Conservation (phyloP, 805 yeast genomes). For the Sugiyamaella marilandica region DNA sequence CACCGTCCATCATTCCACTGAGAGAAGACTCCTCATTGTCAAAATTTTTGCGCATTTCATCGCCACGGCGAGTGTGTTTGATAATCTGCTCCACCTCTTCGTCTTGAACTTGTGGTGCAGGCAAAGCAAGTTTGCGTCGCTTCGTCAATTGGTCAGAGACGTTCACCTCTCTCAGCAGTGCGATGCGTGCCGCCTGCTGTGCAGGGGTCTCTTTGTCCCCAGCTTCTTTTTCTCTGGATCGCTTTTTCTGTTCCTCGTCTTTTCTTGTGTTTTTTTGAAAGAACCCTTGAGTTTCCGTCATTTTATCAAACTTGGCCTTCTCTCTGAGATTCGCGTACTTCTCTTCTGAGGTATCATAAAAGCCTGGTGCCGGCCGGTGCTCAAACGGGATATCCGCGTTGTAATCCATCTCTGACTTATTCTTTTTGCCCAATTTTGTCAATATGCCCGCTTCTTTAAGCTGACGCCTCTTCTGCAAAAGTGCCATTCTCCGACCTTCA, state of each 20-base stretch:
- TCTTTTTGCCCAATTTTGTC: slow-evolving; percentile 38
- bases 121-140: slow-evolving; percentile 36
- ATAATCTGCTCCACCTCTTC: slow-evolving; percentile 31
- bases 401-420: slow-evolving; percentile 64
- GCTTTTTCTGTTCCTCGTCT: slow-evolving; percentile 18
- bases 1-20: slow-evolving; percentile 16
- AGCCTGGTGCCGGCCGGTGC: slow-evolving; percentile 59
- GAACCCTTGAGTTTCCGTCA: slow-evolving; percentile 32
- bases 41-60: slow-evolving; percentile 17
- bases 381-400: slow-evolving; percentile 81
- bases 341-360: slow-evolving; percentile 67
- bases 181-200: slow-evolving; percentile 26
- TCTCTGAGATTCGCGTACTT: slow-evolving; percentile 36
- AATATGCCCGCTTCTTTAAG: slow-evolving; percentile 27
- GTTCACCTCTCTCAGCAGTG: slow-evolving; percentile 28
- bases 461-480: slow-evolving; percentile 60
- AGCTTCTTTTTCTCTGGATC: slow-evolving; percentile 18
- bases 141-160: slow-evolving; percentile 33
- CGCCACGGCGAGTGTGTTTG: slow-evolving; percentile 25
- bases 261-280: slow-evolving; percentile 16
- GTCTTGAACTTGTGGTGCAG: slow-evolving; percentile 33
- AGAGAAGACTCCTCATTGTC: slow-evolving; percentile 17
- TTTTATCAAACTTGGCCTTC: slow-evolving; percentile 39
- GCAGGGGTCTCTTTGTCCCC: slow-evolving; percentile 27
- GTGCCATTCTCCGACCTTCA: slow-evolving; percentile 70